Conservation (phyloP, 495 filamentous ascomycete species). For the Platismatia glauca region DNA sequence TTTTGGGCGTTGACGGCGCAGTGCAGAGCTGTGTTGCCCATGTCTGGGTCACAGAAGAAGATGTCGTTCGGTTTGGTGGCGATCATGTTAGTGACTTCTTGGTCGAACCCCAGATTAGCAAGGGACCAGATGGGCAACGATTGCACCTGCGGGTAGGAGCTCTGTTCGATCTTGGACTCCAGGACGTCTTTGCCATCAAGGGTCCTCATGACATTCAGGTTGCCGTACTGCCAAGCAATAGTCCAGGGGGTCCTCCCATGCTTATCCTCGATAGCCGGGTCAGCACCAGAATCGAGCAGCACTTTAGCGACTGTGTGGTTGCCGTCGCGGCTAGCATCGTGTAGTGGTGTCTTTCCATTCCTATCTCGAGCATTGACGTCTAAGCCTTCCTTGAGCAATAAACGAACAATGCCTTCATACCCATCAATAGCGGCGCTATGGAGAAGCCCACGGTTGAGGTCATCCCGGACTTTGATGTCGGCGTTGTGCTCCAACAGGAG, state of each 20-base stretch:
- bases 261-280: slow-evolving; percentile 1
- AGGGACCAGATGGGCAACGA: slow-evolving; percentile 17
- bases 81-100: slow-evolving; percentile 3
- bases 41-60: slow-evolving; percentile 14
- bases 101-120: slow-evolving; percentile 6
- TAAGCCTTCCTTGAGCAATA: slow-evolving; percentile 10
- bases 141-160: not conserved
- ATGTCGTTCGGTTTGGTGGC: not conserved
- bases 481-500: not conserved
- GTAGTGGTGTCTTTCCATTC: slow-evolving; percentile 17
- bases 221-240: slow-evolving; percentile 21
- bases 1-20: slow-evolving; percentile 12
- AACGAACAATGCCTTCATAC: slow-evolving; percentile 14
- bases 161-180: not conserved
- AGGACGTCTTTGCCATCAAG: slow-evolving; percentile 4
- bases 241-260: slow-evolving; percentile 14
- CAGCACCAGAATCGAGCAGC: slow-evolving; percentile 12
- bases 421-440: slow-evolving; percentile 18
- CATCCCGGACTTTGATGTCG: slow-evolving; percentile 2
- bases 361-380: slow-evolving; percentile 10
- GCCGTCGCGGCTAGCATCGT: slow-evolving; percentile 17
- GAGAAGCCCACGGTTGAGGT: slow-evolving; percentile 15
- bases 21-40: slow-evolving; percentile 16
- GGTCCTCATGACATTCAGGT: slow-evolving; percentile 14
- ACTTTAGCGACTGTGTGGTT: slow-evolving; percentile 5